Percentiles rank a stretch among this genome's conserved stretches.
phyloP scores from a whole-genome alignment of 805 yeast genomes.

The Hyphopichia homilentoma region DNA sequence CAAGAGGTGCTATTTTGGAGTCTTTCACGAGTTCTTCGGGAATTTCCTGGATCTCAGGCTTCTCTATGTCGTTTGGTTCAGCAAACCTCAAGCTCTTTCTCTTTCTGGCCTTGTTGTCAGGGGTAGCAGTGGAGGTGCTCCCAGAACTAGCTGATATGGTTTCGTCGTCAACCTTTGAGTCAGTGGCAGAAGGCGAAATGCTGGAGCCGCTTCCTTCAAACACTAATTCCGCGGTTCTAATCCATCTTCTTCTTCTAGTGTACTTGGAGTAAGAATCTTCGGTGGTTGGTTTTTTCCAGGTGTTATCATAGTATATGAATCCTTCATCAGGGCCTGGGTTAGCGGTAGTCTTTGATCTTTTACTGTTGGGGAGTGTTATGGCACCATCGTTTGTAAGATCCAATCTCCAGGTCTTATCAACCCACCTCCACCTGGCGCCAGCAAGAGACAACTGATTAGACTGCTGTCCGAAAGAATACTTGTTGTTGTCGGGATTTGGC shows the following conservation, averaged over 20 bases:
- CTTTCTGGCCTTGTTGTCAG: slow-evolving; percentile 17
- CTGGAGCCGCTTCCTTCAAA: slow-evolving; percentile 13
- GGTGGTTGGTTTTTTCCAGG: slow-evolving; percentile 89
- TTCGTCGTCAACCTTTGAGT: not conserved
- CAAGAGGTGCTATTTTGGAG: no score
- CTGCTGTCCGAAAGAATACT: slow-evolving; percentile 22
- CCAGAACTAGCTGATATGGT: not conserved
- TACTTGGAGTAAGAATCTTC: slow-evolving; percentile 87
- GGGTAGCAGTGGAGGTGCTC: not conserved
- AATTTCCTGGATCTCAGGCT: no score
- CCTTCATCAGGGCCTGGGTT: slow-evolving; percentile 82
- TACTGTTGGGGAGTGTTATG: slow-evolving; percentile 62
- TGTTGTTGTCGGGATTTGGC: slow-evolving; percentile 59
- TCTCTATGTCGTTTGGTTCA: slow-evolving; percentile 14
- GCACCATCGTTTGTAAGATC: slow-evolving; percentile 89
- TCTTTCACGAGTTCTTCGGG: no score
- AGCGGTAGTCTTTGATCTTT: slow-evolving; percentile 53
- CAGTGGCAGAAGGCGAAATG: slow-evolving; percentile 2
- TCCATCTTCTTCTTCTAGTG: slow-evolving; percentile 94
- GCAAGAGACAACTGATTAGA: slow-evolving; percentile 37
- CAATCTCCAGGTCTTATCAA: slow-evolving; percentile 86
- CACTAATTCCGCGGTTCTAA: slow-evolving; percentile 86
- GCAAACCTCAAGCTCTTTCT: slow-evolving; percentile 45
- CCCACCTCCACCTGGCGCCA: slow-evolving; percentile 91
- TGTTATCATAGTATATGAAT: slow-evolving; percentile 82